Conservation (phyloP, 352 stramenopile species). For the Globisporangium splendens region DNA sequence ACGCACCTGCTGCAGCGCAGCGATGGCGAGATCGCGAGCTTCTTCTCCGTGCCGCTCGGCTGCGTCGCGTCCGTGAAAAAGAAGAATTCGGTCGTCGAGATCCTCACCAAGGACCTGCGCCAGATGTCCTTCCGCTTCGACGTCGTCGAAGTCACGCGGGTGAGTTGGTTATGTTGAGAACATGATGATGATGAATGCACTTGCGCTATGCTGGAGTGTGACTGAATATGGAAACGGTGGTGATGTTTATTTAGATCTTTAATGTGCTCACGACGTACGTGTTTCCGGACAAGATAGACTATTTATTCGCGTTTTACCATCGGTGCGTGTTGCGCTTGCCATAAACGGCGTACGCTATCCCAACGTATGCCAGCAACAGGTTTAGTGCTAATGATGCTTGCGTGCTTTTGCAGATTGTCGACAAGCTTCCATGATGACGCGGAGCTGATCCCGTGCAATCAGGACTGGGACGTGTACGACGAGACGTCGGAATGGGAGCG, state of each 20-base stretch:
- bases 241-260: constrained; percentile 45
- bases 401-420: constrained; percentile 32
- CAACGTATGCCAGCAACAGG: too few relatives aligned
- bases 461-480: constrained; percentile 72
- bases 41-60: constrained; percentile 71
- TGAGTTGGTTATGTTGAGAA: constrained; percentile 8
- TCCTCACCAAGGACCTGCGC: constrained; percentile 76
- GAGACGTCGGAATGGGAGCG: constrained; percentile 65
- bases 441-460: constrained; percentile 45
- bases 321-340: constrained; percentile 19
- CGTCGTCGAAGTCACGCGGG: constrained; percentile 62
- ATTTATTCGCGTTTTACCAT: constrained; percentile 84
- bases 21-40: constrained; percentile 68
- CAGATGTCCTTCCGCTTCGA: constrained; percentile 77
- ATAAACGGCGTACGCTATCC: too few relatives aligned
- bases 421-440: constrained; percentile 37
- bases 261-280: constrained; percentile 78
- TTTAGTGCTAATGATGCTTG: background rate
- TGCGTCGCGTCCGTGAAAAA: constrained; percentile 76
- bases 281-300: constrained; percentile 82
- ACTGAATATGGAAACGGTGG: background rate
- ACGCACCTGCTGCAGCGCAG: constrained; percentile 51
- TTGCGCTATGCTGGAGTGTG: too few relatives aligned
- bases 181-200: background rate
- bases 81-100: constrained; percentile 74